These are phyloP conservation scores for Glycine tomentella DNA, from an alignment of 306 rosid species.

Conservation along the genomic window DNA sequence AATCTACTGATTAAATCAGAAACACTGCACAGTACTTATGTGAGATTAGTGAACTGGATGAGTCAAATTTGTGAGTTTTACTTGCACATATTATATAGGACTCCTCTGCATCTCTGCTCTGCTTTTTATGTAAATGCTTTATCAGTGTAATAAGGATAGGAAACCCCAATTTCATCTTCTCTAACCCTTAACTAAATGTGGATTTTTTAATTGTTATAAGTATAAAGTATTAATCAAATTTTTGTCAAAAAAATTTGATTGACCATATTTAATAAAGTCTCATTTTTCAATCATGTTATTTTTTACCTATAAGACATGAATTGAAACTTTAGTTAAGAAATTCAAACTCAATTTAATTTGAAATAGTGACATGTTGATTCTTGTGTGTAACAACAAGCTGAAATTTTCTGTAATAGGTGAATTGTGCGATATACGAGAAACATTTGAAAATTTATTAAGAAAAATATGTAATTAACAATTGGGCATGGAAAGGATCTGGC, in stretches of 20 bases:
- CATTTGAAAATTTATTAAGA: too few species aligned
- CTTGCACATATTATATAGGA: not conserved
- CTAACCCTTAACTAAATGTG: not conserved
- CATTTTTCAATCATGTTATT: too few species aligned
- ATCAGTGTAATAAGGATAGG: conserved; percentile 43
- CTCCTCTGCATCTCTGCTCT: conserved; percentile 42
- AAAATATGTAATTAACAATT: not conserved
- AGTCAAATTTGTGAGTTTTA: conserved; percentile 33
- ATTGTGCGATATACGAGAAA: not conserved
- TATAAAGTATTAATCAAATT: too few species aligned
- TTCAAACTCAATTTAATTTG: too few species aligned
- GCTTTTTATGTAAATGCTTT: conserved; percentile 44
- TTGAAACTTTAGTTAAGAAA: too few species aligned
- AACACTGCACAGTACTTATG: conserved; percentile 28
- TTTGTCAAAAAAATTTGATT: too few species aligned
- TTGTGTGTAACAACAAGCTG: not conserved
- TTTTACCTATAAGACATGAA: too few species aligned
- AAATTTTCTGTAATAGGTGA: too few species aligned
- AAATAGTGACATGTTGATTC: too few species aligned
- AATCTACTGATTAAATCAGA: too few species aligned
- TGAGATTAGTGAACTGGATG: conserved; percentile 25
- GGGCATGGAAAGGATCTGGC: not conserved
- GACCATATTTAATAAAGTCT: too few species aligned
- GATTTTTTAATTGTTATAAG: too few species aligned
- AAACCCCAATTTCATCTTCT: conserved; percentile 41